Base-by-base conservation (phyloP, 2,329 filamentous ascomycete genomes). In the Cladorrhinum sp. region DNA sequence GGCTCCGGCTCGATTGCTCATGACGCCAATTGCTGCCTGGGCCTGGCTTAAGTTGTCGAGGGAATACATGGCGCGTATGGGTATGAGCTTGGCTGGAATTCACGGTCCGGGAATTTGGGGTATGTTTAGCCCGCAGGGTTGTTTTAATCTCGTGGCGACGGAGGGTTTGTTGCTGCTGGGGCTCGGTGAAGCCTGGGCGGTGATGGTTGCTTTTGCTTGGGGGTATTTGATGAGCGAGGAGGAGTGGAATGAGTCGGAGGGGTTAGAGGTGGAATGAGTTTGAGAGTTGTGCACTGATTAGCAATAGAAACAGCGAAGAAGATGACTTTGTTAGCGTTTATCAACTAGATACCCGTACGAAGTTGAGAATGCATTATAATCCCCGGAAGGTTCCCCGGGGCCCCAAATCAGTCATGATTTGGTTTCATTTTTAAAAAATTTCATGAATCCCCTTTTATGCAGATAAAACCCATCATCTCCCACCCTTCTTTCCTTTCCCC, bases 1-100 rank as follows among this genome's bases (percentile, higher is more conserved):
- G 23, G 73, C 79, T 1, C 65, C 74, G 1, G 71, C 77, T 0
- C 75, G 80, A 30, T 53, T 83, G 6, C 26, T 80, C 1, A 72
- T 79, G 30, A 73, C 76, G 14, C 81, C 82, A 1, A 70, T 79
- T 30, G 82, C 85, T 55, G 77, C 79, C 0, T 69, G 77, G 9
- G 74, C 76, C 2, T 70, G 82, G 20, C 74, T 82, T 2, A 66
- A 76, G 2, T 65, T 83, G 21, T 81, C 80, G 2, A 73, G 76
- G 39, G 69, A 74, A 21, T 80, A 65, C 55, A 58, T 64, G 55
- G 70, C 20, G 14, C 52, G 60, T 8, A 33, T 73, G 57, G 78
- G 78, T 1, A 66, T 80, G 36, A 67, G 76, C 2, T 68, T 71
- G 6, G 57, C 50, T 2, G 63, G 67, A 7, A 77, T 85, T n/a